Conservation (phyloP, 176 grass and related monocot genomes). For the Cenchrus fungigraminus region DNA sequence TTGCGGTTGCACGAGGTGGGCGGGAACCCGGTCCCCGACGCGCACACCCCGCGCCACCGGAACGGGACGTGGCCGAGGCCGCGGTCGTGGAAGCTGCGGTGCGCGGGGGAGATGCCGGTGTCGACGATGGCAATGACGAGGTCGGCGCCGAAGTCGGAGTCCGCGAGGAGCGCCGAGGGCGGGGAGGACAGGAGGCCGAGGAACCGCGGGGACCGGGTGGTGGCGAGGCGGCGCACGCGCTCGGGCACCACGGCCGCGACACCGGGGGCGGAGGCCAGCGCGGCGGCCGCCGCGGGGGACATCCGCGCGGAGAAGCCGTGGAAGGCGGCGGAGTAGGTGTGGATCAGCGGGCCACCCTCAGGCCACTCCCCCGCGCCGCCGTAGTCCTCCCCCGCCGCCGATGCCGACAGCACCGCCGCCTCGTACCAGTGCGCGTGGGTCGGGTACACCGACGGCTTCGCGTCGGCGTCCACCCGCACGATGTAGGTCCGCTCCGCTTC, state of each 20-base stretch:
- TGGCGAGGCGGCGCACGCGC: conserved; percentile 58
- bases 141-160: conserved; percentile 83
- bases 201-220: conserved; percentile 78
- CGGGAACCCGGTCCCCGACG: conserved; percentile 62
- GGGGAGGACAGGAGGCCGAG: conserved; percentile 74
- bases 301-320: conserved; percentile 85
- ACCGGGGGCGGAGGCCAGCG: conserved; percentile 44
- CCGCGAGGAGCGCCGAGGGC: conserved; percentile 76
- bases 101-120: conserved; percentile 77
- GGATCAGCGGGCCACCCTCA: conserved; percentile 70
- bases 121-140: conserved; percentile 84
- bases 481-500: conserved; percentile 75
- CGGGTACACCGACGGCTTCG: conserved; percentile 84
- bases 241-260: conserved; percentile 71
- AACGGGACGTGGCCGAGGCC: conserved; percentile 62
- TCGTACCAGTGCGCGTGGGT: conserved; percentile 98
- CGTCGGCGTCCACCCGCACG: conserved; percentile 80
- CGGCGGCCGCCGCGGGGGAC: conserved; percentile 44
- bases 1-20: conserved; percentile 79
- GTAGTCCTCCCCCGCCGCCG: neutral
- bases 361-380: conserved; percentile 39
- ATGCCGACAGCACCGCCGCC: conserved; percentile 56
- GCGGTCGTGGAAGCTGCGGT: conserved; percentile 75
- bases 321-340: conserved; percentile 83
- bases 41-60: conserved; percentile 79